Percentiles rank a stretch among this genome's conserved stretches.
phyloP scores from a whole-genome alignment of 208 protist genomes.

The Acanthamoeba castellanii region DNA sequence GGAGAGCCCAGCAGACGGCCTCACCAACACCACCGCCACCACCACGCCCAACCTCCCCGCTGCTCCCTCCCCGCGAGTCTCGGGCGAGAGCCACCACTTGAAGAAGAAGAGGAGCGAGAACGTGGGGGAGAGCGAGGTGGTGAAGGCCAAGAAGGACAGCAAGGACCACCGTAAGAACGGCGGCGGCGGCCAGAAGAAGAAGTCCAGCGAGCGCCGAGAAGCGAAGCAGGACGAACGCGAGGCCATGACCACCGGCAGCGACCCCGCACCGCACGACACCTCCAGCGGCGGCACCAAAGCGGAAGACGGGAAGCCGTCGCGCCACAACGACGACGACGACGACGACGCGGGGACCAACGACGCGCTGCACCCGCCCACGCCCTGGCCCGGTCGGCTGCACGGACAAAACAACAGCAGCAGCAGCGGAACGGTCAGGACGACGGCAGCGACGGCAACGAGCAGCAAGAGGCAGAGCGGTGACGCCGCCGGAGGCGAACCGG shows the following conservation, averaged over 20 bases:
- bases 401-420: neutral
- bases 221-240: neutral
- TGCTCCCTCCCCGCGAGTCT: neutral
- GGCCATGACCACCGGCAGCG: neutral
- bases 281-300: neutral
- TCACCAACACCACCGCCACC: neutral
- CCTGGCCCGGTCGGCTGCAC: slow-evolving; percentile 8
- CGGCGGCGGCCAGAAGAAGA: neutral
- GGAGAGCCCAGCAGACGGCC: neutral
- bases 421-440: neutral
- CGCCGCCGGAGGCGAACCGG: neutral
- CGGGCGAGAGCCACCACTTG: neutral
- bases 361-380: slow-evolving; percentile 8
- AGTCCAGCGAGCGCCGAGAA: neutral
- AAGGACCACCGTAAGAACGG: neutral
- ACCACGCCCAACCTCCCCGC: neutral
- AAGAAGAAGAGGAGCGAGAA: neutral
- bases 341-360: neutral
- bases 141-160: neutral
- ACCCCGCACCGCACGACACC: neutral
- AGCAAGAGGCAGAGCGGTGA: neutral
- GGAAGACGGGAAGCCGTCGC: neutral
- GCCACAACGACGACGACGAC: neutral
- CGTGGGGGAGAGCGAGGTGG: neutral
- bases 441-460: neutral